Conservation (phyloP, 805 yeast species). For the Ogataea nakhonphanomensis region DNA sequence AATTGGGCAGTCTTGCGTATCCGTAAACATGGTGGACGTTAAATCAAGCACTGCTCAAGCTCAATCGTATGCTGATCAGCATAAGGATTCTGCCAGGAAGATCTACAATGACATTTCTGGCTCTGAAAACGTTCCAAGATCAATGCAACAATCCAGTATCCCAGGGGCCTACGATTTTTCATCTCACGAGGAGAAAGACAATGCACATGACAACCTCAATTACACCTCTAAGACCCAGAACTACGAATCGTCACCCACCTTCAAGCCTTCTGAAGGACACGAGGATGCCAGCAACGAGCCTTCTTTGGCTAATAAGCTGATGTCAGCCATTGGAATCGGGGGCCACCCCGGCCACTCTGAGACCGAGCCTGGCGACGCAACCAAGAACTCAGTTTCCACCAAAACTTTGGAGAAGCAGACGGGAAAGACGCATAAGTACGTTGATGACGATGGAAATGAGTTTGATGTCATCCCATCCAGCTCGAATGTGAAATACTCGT, state of each 20-base stretch:
- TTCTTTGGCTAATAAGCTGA: conserved; percentile 14
- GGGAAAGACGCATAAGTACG: conserved; percentile 10
- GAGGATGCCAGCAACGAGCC: conserved; percentile 3
- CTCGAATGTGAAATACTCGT: conserved; percentile 23
- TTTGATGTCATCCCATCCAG: conserved; percentile 15
- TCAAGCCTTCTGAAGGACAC: conserved; percentile 8
- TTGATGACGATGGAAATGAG: conserved; percentile 8
- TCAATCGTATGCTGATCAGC: not conserved
- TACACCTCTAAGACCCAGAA: conserved; percentile 10
- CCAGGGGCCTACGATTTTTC: conserved; percentile 13
- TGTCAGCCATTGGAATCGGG: conserved; percentile 17
- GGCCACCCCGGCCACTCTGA: conserved; percentile 1
- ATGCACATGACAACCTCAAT: not conserved
- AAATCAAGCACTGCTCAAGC: conserved; percentile 3
- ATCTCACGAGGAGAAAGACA: not conserved
- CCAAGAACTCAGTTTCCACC: conserved; percentile 10
- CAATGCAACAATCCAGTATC: conserved; percentile 4
- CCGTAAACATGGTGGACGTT: conserved; percentile 8
- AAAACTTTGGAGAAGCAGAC: conserved; percentile 7
- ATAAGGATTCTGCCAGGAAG: not conserved
- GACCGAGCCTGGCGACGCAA: conserved; percentile 4
- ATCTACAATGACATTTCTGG: not conserved
- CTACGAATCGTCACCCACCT: conserved; percentile 16
- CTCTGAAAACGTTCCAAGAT: conserved; percentile 3
- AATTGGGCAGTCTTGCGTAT: not conserved